Evolutionary conservation across 768 basidiomycete species (phyloP), one percentile per base, ranked within the genome.

Genomic region (Lactarius evosmus): DNA sequence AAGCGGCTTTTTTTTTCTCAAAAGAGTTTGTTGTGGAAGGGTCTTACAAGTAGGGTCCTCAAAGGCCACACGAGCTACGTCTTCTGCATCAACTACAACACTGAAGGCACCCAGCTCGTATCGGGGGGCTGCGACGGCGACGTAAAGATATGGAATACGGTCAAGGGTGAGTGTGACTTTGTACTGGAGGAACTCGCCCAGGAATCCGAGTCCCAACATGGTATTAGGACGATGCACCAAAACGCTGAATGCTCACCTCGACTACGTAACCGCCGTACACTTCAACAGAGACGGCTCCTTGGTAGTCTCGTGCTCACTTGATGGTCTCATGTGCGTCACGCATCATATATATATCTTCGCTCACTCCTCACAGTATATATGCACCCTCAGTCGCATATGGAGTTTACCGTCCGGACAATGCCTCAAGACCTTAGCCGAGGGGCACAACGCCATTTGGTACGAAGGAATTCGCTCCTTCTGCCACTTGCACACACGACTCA

Each of bases 71-170:
- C 89, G 5, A 92, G 87, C 69, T 90, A 85, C 73, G 93, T 98
- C 2, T 94, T 97, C 71, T 95, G 93, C 71, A 79, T 98, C 16
- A 93, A 95, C 70, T 98, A 93, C 75, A 95, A 94, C 72, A 85
- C 86, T 1, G 81, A 90, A 30, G 91, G 91, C 7, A 94, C 94
- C 66, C 78, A 98, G 25, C 82, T 98, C 50, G 96, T 93, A 7
- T 95, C 92, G 14, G 96, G 96, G 8, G 88, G 89, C 0, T 95
- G 92, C 71, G 96, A 98, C 65, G 94, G 95, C 55, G 92, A 91
- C 71, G 87, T 98, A 17, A 83, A 87, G 67, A 87, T 99, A 72
- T 98, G 96, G 95, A 93, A 97, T 71, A 83, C 88, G 0, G 82
- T 86, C 16, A 81, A 84, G 79, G 93, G 94, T 93, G 54, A 44